phyloP scores from a whole-genome alignment of 495 filamentous ascomycete genomes.

The Aspergillus sparsus region DNA sequence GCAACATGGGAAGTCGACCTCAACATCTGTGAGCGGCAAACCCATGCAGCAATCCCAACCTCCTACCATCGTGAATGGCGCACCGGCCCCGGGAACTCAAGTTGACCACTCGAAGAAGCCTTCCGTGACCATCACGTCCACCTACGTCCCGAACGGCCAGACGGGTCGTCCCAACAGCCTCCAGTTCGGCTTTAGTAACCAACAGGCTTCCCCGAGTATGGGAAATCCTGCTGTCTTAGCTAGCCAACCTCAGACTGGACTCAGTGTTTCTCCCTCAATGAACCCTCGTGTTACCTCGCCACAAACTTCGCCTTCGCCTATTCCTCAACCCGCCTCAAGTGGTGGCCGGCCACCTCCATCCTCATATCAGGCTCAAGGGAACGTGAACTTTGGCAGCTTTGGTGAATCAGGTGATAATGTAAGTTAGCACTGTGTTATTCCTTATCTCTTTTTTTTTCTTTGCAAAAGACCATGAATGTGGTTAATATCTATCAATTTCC shows the following conservation, averaged over 20 bases:
- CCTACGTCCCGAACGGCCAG: slow-evolving; percentile 71
- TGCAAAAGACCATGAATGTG: neutral
- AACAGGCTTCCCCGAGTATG: slow-evolving; percentile 66
- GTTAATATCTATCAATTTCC: neutral
- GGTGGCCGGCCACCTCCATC: slow-evolving; percentile 78
- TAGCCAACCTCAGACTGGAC: slow-evolving; percentile 48
- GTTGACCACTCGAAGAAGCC: slow-evolving; percentile 78
- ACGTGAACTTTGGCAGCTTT: slow-evolving; percentile 79
- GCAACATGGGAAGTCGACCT: slow-evolving; percentile 81
- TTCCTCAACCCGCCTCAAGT: slow-evolving; percentile 81
- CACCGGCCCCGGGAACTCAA: slow-evolving; percentile 58
- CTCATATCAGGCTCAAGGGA: slow-evolving; percentile 61
- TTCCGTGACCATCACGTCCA: slow-evolving; percentile 83
- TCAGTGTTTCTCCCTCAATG: slow-evolving; percentile 65
- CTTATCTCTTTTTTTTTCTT: slow-evolving; percentile 8
- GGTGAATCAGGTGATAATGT: slow-evolving; percentile 68
- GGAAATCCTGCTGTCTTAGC: slow-evolving; percentile 51
- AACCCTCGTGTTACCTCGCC: slow-evolving; percentile 71
- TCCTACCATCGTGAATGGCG: slow-evolving; percentile 68
- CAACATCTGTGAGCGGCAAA: slow-evolving; percentile 81
- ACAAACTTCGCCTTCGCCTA: slow-evolving; percentile 80
- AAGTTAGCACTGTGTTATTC: slow-evolving; percentile 37
- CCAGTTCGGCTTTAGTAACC: slow-evolving; percentile 75
- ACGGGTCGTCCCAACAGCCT: slow-evolving; percentile 61
- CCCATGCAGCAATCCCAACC: slow-evolving; percentile 55